phyloP scores from a whole-genome alignment of 2,329 filamentous ascomycete genomes.

The Ascocoryne sarcoides region DNA sequence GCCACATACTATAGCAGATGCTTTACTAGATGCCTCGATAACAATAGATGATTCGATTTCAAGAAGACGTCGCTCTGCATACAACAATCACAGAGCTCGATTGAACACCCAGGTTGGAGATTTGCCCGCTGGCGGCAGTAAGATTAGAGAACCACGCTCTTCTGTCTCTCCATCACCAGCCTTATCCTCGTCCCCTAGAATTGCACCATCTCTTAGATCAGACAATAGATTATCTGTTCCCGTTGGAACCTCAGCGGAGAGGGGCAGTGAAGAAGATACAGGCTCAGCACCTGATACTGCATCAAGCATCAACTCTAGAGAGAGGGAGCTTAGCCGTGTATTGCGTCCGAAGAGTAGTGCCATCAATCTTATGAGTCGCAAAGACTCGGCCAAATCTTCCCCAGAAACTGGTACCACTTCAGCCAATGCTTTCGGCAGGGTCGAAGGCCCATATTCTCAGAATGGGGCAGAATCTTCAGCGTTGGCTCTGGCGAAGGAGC shows the following conservation, averaged over 20 bases:
- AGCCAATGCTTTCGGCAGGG: slow-evolving; percentile 54
- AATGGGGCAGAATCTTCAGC: slow-evolving; percentile 28
- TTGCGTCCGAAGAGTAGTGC: slow-evolving; percentile 52
- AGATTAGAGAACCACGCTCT: slow-evolving; percentile 9
- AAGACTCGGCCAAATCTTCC: slow-evolving; percentile 48
- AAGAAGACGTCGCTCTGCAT: slow-evolving; percentile 41
- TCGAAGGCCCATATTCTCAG: slow-evolving; percentile 41
- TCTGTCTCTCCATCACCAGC: slow-evolving; percentile 17
- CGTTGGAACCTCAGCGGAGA: slow-evolving; percentile 6
- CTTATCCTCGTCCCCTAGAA: slow-evolving; percentile 17
- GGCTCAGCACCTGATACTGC: slow-evolving; percentile 21
- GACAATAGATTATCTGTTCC: not conserved
- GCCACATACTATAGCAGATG: slow-evolving; percentile 76
- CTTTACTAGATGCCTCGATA: slow-evolving; percentile 83
- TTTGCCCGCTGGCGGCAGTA: slow-evolving; percentile 13
- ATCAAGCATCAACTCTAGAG: slow-evolving; percentile 24
- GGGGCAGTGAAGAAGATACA: slow-evolving; percentile 26
- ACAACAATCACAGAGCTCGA: slow-evolving; percentile 42
- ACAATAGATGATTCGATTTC: slow-evolving; percentile 64
- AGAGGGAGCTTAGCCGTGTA: slow-evolving; percentile 29
- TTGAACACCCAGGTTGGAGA: slow-evolving; percentile 27
- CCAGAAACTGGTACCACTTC: slow-evolving; percentile 58
- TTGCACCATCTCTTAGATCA: slow-evolving; percentile 8
- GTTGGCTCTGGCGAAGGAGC: slow-evolving; percentile 30
- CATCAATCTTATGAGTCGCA: slow-evolving; percentile 50